phyloP scores from a whole-genome alignment of 1,284 basidiomycete genomes.

The Polyporus tsugae region DNA sequence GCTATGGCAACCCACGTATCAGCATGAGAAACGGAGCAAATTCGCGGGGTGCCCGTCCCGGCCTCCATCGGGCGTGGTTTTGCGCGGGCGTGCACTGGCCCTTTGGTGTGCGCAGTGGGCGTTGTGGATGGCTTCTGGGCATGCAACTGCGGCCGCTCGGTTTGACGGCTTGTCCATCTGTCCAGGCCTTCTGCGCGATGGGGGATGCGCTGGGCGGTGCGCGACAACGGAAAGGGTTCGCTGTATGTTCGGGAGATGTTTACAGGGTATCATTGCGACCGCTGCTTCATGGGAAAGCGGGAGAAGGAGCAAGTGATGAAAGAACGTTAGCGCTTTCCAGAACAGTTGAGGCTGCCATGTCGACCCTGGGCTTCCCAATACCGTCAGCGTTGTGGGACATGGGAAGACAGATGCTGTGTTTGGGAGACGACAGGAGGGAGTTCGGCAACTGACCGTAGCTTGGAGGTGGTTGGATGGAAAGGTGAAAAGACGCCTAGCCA shows the following conservation, averaged over 20 bases:
- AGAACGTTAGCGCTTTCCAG: slow-evolving; percentile 6
- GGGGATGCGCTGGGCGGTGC: background rate
- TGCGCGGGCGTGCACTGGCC: background rate
- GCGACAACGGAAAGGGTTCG: background rate
- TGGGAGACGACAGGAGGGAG: background rate
- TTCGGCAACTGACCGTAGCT: slow-evolving; percentile 19
- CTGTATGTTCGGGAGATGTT: slow-evolving; percentile 7
- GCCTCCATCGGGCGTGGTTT: background rate
- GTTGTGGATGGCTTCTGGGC: background rate
- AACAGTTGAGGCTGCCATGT: slow-evolving; percentile 20
- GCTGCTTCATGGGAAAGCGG: background rate
- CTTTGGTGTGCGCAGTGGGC: background rate
- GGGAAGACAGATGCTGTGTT: slow-evolving; percentile 8
- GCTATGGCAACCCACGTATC: slow-evolving; percentile 21
- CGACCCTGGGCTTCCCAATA: slow-evolving; percentile 11
- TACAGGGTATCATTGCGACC: slow-evolving; percentile 3
- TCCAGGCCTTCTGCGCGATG: background rate
- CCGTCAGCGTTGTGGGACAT: background rate
- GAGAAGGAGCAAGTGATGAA: background rate
- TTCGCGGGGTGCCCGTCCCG: background rate
- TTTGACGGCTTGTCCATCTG: background rate
- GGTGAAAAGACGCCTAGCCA: background rate
- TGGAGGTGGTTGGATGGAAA: slow-evolving; percentile 1
- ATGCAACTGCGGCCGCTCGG: background rate
- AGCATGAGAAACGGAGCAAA: slow-evolving; percentile 13